Evolutionary conservation across 306 rosid species (phyloP).

Genomic region (Fragaria nilgerrensis): DNA sequence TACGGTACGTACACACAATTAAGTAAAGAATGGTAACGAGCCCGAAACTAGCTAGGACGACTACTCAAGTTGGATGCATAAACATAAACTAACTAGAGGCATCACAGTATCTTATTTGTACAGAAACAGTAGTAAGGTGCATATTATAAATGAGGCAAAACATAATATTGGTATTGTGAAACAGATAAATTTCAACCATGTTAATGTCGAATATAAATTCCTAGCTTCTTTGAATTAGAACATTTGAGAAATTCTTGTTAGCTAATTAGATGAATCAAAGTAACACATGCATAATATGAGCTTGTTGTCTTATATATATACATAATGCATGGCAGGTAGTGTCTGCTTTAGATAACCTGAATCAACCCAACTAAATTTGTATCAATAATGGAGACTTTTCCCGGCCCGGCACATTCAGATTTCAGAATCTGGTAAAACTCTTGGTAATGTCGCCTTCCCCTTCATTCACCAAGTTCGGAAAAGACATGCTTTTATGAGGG

Average conservation of each 20-base stretch:
- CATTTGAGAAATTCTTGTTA: not conserved
- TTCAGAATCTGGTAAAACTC: no score
- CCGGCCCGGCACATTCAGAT: constrained; percentile 39
- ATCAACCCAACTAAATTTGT: constrained; percentile 39
- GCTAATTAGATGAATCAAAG: not conserved
- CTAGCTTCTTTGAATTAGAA: not conserved
- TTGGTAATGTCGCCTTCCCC: no score
- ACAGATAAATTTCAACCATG: not conserved
- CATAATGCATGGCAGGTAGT: constrained; percentile 44
- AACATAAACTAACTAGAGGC: not conserved
- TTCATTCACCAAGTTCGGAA: no score
- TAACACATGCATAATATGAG: not conserved
- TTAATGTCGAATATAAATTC: not conserved
- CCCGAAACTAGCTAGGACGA: not conserved
- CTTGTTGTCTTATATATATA: not conserved
- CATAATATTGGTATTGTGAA: not conserved
- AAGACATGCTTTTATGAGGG: no score
- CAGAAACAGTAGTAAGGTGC: not conserved
- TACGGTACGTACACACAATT: constrained; percentile 37
- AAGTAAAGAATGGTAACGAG: not conserved
- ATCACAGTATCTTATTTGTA: not conserved
- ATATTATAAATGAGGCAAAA: not conserved
- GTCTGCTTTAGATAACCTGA: constrained; percentile 36
- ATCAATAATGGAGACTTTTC: constrained; percentile 27
- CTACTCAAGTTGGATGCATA: not conserved